Evolutionary conservation across 495 filamentous ascomycete species (phyloP).

Genomic region (Lepidopterella palustris): DNA sequence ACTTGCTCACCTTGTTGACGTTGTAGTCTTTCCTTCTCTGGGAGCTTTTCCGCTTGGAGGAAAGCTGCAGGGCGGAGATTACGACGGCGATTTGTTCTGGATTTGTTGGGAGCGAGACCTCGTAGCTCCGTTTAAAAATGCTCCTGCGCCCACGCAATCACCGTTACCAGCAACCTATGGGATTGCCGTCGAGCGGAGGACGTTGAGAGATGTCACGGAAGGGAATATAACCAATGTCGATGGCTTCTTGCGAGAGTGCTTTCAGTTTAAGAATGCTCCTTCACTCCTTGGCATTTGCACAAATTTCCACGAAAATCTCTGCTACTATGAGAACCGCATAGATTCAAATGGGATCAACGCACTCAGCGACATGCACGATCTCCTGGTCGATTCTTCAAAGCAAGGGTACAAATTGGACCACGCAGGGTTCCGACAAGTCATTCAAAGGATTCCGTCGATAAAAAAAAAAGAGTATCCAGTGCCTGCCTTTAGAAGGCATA

Average conservation of each 20-base stretch:
- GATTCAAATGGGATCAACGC: constrained; percentile 47
- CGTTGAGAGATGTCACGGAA: constrained; percentile 42
- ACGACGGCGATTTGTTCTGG: constrained; percentile 80
- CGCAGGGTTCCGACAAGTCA: constrained; percentile 48
- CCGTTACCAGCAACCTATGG: constrained; percentile 49
- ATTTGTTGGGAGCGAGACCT: constrained; percentile 81
- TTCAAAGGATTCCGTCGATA: constrained; percentile 29
- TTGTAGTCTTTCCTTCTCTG: constrained; percentile 74
- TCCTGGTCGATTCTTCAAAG: constrained; percentile 77
- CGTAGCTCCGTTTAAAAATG: constrained; percentile 69
- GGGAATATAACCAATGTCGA: constrained; percentile 13
- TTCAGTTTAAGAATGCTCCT: constrained; percentile 59
- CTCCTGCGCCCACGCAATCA: constrained; percentile 45
- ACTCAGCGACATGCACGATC: constrained; percentile 64
- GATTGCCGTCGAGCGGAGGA: constrained; percentile 52
- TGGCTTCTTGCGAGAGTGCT: constrained; percentile 48
- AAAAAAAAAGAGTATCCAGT: constrained; percentile 18
- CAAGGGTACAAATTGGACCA: constrained; percentile 63
- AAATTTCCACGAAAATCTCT: constrained; percentile 61
- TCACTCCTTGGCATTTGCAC: constrained; percentile 70
- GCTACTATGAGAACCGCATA: constrained; percentile 57
- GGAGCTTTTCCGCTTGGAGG: constrained; percentile 66
- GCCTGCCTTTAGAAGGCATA: constrained; percentile 35
- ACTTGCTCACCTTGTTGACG: constrained; percentile 71
- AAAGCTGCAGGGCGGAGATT: constrained; percentile 87